Conservation (phyloP, 179 eudicot species). For the Drosera spatulata region DNA sequence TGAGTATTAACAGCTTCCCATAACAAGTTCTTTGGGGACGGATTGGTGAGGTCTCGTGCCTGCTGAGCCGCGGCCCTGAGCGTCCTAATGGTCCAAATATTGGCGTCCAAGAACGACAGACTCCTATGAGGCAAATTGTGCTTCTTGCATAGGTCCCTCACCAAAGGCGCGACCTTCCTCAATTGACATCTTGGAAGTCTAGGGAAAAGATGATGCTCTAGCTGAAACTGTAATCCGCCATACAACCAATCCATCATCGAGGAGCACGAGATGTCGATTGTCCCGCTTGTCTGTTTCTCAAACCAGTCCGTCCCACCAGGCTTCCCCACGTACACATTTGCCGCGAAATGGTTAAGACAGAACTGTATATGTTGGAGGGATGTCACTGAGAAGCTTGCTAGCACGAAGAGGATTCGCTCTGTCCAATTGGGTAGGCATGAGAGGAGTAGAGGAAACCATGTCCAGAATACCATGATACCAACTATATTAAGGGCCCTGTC, state of each 20-base stretch:
- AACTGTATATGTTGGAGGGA: conserved; percentile 12
- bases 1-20: conserved; percentile 18
- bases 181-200: conserved; percentile 60
- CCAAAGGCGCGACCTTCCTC: conserved; percentile 41
- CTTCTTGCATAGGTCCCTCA: conserved; percentile 12
- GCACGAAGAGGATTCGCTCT: conserved; percentile 47
- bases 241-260: conserved; percentile 12
- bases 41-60: conserved; percentile 9
- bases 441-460: conserved; percentile 63
- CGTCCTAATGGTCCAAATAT: conserved; percentile 28
- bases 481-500: conserved; percentile 46
- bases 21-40: conserved; percentile 8
- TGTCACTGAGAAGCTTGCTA: conserved; percentile 21
- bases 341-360: conserved; percentile 1
- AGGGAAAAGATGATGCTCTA: conserved; percentile 87
- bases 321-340: too few relatives aligned
- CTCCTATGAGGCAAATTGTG: conserved; percentile 22
- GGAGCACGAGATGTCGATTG: neutral
- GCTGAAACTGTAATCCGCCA: conserved; percentile 33
- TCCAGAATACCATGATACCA: conserved; percentile 67
- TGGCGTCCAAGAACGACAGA: conserved; percentile 46
- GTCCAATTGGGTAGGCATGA: conserved; percentile 49
- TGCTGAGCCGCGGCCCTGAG: conserved; percentile 9
- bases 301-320: too few relatives aligned
- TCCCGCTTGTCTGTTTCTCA: too few relatives aligned